Conservation (phyloP, 352 stramenopile species). For the Pythium oligandrum region DNA sequence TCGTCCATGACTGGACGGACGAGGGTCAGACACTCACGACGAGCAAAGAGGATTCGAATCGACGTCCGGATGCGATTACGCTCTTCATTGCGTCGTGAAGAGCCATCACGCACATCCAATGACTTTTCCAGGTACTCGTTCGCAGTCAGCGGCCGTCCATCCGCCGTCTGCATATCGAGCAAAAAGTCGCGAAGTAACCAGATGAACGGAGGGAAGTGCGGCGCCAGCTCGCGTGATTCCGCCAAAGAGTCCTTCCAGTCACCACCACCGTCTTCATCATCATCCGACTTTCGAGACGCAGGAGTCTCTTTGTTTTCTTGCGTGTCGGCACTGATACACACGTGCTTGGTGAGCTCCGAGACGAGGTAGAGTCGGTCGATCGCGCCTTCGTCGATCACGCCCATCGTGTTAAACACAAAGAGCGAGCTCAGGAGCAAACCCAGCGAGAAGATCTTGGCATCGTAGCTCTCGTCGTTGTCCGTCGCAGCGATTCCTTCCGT, state of each 20-base stretch:
- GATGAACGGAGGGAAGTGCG: constrained; percentile 79
- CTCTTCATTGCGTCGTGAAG: constrained; percentile 47
- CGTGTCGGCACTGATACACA: constrained; percentile 57
- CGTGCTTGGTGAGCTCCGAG: constrained; percentile 80
- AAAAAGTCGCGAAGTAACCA: constrained; percentile 83
- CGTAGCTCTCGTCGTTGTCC: constrained; percentile 85
- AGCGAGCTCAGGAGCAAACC: constrained; percentile 74
- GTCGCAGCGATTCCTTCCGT: constrained; percentile 82
- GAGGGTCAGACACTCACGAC: constrained; percentile 73
- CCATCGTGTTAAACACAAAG: constrained; percentile 88
- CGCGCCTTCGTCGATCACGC: constrained; percentile 82
- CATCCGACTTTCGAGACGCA: background rate
- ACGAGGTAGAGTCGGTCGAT: constrained; percentile 84
- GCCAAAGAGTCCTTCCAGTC: constrained; percentile 31
- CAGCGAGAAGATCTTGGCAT: constrained; percentile 86
- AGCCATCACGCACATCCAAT: constrained; percentile 45
- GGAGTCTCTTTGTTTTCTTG: constrained; percentile 1
- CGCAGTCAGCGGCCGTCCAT: constrained; percentile 47
- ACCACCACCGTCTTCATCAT: constrained; percentile 10
- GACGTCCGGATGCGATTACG: constrained; percentile 63
- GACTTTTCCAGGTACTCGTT: constrained; percentile 80
- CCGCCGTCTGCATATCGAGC: constrained; percentile 62
- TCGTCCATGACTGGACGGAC: constrained; percentile 75
- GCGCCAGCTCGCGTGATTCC: constrained; percentile 50
- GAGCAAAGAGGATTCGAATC: constrained; percentile 66